A percentile compares a stretch with the other conserved stretches of the same genome.
phyloP scores from a whole-genome alignment of 2,329 filamentous ascomycete genomes.

The Dryadomyces sulphureus region DNA sequence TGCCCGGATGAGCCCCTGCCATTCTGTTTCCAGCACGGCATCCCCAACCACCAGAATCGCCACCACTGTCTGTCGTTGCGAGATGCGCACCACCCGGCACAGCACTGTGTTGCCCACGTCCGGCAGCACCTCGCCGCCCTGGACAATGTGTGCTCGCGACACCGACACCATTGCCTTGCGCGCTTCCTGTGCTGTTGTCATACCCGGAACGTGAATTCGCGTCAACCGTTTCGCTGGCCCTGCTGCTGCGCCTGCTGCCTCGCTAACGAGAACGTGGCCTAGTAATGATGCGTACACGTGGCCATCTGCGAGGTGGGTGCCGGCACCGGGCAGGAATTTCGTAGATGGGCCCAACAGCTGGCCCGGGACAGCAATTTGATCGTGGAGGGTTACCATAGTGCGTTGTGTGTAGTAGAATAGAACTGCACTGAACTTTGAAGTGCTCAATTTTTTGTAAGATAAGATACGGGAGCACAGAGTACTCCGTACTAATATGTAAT shows the following conservation, averaged over 20 bases:
- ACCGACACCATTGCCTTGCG: constrained; percentile 40
- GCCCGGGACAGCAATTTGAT: constrained; percentile 57
- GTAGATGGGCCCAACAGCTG: constrained; percentile 56
- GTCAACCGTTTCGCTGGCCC: constrained; percentile 44
- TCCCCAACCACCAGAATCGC: constrained; percentile 73
- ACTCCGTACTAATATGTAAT: too few relatives aligned
- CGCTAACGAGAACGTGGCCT: constrained; percentile 47
- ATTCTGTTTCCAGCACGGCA: constrained; percentile 59
- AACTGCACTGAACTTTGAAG: neutral
- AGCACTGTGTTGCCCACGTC: constrained; percentile 70
- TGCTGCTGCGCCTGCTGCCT: constrained; percentile 12
- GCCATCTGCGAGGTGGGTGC: constrained; percentile 66
- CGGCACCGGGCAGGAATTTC: constrained; percentile 59
- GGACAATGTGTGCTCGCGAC: constrained; percentile 23
- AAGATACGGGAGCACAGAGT: too few relatives aligned
- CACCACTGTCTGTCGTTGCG: constrained; percentile 70
- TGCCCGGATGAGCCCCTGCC: constrained; percentile 70
- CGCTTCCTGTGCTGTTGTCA: constrained; percentile 25
- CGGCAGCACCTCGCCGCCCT: constrained; percentile 52
- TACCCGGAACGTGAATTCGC: constrained; percentile 30
- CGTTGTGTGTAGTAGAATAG: neutral
- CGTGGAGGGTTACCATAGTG: neutral
- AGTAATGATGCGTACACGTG: constrained; percentile 72
- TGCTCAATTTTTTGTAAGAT: too few relatives aligned
- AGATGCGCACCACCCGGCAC: constrained; percentile 71